phyloP scores from a whole-genome alignment of 2,329 filamentous ascomycete genomes.

The Parastagonospora nodorum region DNA sequence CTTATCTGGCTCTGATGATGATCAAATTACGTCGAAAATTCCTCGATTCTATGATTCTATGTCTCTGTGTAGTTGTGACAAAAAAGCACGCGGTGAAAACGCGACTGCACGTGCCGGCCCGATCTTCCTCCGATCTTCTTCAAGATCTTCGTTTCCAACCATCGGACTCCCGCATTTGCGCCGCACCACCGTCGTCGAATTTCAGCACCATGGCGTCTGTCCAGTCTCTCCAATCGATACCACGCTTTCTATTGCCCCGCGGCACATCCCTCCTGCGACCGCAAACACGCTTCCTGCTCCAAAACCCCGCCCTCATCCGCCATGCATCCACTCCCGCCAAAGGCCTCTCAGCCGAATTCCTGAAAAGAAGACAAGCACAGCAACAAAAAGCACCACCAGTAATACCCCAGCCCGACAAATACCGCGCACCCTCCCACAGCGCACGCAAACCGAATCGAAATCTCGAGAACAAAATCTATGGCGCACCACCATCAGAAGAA shows the following conservation, averaged over 20 bases:
- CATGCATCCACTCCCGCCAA: conserved; percentile 39
- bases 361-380: conserved; percentile 38
- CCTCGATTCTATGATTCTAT: too few relatives aligned
- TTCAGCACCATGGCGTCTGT: conserved; percentile 36
- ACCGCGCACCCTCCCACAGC: conserved; percentile 90
- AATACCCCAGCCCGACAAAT: conserved; percentile 83
- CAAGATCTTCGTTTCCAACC: conserved; percentile 20
- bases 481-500: conserved; percentile 69
- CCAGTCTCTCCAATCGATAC: conserved; percentile 37
- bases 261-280: conserved; percentile 29
- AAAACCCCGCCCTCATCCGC: conserved; percentile 25
- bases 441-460: conserved; percentile 65
- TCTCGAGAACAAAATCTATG: conserved; percentile 69
- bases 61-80: background rate
- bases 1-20: background rate
- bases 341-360: conserved; percentile 39
- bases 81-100: background rate
- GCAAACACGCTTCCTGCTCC: conserved; percentile 24
- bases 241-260: conserved; percentile 42
- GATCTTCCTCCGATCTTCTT: conserved; percentile 19
- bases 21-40: too few relatives aligned
- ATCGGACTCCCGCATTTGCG: conserved; percentile 24
- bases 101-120: conserved; percentile 12
- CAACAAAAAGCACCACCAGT: conserved; percentile 54
- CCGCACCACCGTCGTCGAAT: conserved; percentile 11